Base-by-base conservation (phyloP, 176 grass and related monocot genomes). In the Hyparrhenia diplandra region DNA sequence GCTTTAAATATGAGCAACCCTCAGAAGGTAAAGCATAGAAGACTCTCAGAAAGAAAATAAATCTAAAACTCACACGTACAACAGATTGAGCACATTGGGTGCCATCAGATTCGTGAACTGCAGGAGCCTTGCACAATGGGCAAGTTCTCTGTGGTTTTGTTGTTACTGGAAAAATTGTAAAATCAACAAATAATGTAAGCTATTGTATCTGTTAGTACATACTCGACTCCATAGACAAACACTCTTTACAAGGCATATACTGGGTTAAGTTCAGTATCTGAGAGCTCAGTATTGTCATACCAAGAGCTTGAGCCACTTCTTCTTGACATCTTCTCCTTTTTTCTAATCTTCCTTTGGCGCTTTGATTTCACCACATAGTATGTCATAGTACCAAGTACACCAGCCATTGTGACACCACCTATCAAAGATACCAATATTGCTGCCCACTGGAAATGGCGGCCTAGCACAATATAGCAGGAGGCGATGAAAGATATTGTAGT, bases 351-450 rank as follows among this genome's bases (percentile, higher is more conserved):
- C 57, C 92, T 77, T 29, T 75, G 89, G 57, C 78, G 85, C 55
- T 98, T 98, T 46, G 90, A 98, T 83, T 98, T 98, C 28, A 98
- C 88, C 54, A 98, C 95, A 76, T 89, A 98, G 54, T 91, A 98
- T 64, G 95, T 95, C 95, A 98, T 98, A 58, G 95, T 89, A 74
- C 95, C 90, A 75, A 98, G 90, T 76, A 98, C 95, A 8, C 90
- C 87, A 74, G 93, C 64, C 92, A 98, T 98, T 82, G 82, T 98
- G 54, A 91, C 71, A 46, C 88, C 92, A 79, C 95, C 95, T 63
- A 95, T 95, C 68, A 98, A 66, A 63, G 84, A 83, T 74, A 98
- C 92, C 76, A 98, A 76, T 74, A 98, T 89, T 54, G 95, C 95
- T 55, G 95, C 92, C 92, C 95, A 98, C 12, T 87, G 75, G 43